These are phyloP conservation scores for Jamesozyma jinghongensis DNA, from an alignment of 805 yeast species.

Conservation along the genomic window DNA sequence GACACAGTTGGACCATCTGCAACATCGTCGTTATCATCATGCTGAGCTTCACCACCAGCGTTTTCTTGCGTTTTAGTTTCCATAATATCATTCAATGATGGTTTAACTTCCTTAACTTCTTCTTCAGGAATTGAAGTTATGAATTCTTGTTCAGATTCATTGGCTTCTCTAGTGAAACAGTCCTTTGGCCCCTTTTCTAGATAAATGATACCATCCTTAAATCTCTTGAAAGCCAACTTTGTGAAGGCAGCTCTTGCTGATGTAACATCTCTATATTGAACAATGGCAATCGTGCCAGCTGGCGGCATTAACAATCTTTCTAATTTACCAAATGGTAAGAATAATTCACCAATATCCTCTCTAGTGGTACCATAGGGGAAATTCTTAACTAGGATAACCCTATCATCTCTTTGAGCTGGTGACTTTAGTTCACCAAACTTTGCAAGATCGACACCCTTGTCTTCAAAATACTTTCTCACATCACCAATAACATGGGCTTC, in stretches of 20 bases:
- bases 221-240: constrained; percentile 76
- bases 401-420: constrained; percentile 59
- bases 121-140: constrained; percentile 13
- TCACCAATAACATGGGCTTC: constrained; percentile 93
- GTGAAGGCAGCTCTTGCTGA: constrained; percentile 85
- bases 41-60: constrained; percentile 36
- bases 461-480: constrained; percentile 79
- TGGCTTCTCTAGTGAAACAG: constrained; percentile 57
- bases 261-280: constrained; percentile 76
- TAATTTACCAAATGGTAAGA: constrained; percentile 69
- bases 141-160: constrained; percentile 32
- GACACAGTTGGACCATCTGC: constrained; percentile 74
- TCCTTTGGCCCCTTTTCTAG: constrained; percentile 90
- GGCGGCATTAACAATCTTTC: constrained; percentile 87
- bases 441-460: constrained; percentile 74
- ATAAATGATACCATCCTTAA: constrained; percentile 79
- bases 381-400: constrained; percentile 74
- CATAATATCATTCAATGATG: constrained; percentile 22
- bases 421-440: constrained; percentile 45
- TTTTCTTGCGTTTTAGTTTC: constrained; percentile 35
- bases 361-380: constrained; percentile 80
- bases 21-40: constrained; percentile 27
- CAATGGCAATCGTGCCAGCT: constrained; percentile 89
- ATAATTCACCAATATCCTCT: constrained; percentile 75
- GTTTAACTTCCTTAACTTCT: constrained; percentile 28